phyloP scores from a whole-genome alignment of 305 asterid genomes.

The Solanum hybrid region DNA sequence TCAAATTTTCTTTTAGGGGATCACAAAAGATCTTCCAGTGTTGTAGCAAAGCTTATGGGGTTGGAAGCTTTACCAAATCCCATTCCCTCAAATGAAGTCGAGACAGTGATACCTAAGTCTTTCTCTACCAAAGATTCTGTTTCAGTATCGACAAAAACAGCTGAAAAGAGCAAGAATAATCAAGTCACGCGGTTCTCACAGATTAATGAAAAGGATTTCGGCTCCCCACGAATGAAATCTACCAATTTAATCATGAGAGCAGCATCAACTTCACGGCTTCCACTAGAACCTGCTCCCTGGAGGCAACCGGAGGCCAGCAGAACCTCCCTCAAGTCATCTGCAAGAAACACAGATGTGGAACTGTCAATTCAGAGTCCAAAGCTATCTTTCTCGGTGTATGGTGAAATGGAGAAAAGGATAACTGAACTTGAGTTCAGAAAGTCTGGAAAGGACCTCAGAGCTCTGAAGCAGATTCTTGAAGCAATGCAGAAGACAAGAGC shows the following conservation, averaged over 20 bases:
- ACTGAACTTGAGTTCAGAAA: conserved; percentile 66
- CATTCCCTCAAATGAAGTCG: conserved; percentile 26
- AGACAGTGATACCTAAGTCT: conserved; percentile 18
- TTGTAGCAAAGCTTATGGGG: conserved; percentile 91
- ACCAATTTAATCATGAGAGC: conserved; percentile 27
- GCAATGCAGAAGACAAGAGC: conserved; percentile 67
- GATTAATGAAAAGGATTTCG: conserved; percentile 24
- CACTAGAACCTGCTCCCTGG: conserved; percentile 78
- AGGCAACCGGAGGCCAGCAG: conserved; percentile 41
- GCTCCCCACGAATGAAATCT: conserved; percentile 25
- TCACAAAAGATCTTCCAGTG: conserved; percentile 49
- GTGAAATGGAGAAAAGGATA: conserved; percentile 79
- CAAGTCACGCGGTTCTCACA: conserved; percentile 23
- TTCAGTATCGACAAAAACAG: conserved; percentile 15
- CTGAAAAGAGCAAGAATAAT: conserved; percentile 27
- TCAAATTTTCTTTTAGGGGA: conserved; percentile 31
- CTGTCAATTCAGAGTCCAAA: conserved; percentile 20
- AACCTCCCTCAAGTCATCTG: conserved; percentile 32
- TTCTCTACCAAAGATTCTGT: conserved; percentile 18
- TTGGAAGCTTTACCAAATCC: conserved; percentile 52
- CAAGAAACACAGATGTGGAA: conserved; percentile 21
- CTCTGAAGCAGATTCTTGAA: conserved; percentile 82
- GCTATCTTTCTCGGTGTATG: conserved; percentile 57
- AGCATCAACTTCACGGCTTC: conserved; percentile 41
- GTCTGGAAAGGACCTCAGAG: conserved; percentile 86